Evolutionary conservation across 352 stramenopile species (phyloP).

Genomic region (Thraustochytrium sp.): DNA sequence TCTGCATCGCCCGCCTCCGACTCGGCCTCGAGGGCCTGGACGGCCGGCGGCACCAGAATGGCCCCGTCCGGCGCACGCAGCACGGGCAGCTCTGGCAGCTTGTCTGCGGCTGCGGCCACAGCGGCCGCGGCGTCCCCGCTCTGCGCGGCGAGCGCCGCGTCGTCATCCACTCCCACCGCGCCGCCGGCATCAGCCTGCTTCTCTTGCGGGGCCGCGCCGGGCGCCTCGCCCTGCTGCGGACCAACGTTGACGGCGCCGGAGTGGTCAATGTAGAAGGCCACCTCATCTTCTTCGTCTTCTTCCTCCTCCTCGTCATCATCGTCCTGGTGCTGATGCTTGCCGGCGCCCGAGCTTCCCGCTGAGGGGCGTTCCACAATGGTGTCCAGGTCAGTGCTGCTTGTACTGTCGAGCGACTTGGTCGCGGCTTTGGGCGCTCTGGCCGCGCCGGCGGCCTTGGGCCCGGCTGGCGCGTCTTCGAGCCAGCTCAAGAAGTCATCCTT

Average conservation of each 20-base stretch:
- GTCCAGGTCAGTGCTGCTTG: not conserved
- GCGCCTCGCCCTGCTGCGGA: not conserved
- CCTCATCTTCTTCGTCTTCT: constrained; percentile 28
- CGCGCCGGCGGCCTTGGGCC: not conserved
- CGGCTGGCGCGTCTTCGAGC: constrained; percentile 2
- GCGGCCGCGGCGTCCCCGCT: too few species aligned
- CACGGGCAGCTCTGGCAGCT: not conserved
- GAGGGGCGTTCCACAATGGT: not conserved
- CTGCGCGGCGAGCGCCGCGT: too few species aligned
- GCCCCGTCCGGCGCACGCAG: not conserved
- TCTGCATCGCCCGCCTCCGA: not conserved
- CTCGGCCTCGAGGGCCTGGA: not conserved
- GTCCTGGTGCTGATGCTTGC: not conserved
- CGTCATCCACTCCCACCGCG: too few species aligned
- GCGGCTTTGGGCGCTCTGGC: not conserved
- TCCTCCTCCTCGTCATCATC: not conserved
- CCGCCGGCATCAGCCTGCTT: not conserved
- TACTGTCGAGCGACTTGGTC: not conserved
- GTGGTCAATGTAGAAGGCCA: constrained; percentile 21
- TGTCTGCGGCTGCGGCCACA: not conserved
- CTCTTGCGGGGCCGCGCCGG: not conserved
- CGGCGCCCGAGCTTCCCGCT: not conserved
- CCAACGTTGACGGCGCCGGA: not conserved
- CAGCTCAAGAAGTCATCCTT: constrained; percentile 36
- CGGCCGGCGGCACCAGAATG: not conserved